These are phyloP conservation scores for Colletotrichum sp. DNA, from an alignment of 2,329 filamentous ascomycete genomes.

Conservation along the genomic window DNA sequence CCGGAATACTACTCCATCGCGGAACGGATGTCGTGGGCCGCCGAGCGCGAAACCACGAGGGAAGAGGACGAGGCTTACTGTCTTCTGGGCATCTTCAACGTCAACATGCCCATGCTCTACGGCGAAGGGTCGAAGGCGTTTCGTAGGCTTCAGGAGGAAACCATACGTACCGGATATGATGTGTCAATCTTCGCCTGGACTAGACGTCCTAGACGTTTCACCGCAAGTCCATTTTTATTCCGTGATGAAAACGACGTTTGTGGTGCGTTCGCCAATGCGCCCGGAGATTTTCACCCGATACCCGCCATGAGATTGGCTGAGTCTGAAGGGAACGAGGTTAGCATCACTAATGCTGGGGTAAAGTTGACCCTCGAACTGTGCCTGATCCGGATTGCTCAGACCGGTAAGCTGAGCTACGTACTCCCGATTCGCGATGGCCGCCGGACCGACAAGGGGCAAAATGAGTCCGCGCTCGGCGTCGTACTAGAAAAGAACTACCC, in stretches of 20 bases:
- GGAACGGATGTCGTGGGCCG: constrained; percentile 30
- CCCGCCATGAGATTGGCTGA: too few relatives aligned
- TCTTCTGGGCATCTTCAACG: constrained; percentile 28
- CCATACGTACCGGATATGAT: background rate
- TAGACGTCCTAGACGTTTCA: too few relatives aligned
- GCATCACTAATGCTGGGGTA: fast-evolving
- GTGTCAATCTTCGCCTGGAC: background rate
- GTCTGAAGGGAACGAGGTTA: background rate
- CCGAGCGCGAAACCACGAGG: constrained; percentile 21
- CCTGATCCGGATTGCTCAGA: fast-evolving
- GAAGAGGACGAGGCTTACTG: constrained; percentile 29
- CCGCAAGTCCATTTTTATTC: too few relatives aligned
- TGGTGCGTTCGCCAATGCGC: background rate
- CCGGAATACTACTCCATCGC: background rate
- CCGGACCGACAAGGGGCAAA: too few relatives aligned
- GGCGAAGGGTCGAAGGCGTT: constrained; percentile 28
- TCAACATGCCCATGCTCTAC: constrained; percentile 30
- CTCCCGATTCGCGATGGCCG: background rate
- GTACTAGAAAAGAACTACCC: fast-evolving
- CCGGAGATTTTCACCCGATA: fast-evolving
- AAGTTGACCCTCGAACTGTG: background rate
- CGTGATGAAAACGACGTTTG: too few relatives aligned
- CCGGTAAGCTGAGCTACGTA: fast-evolving
- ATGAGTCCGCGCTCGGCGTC: background rate
- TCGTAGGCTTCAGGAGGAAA: constrained; percentile 14